Evolutionary conservation across 2,329 filamentous ascomycete genomes (phyloP).

Genomic region (Dothistroma pini): DNA sequence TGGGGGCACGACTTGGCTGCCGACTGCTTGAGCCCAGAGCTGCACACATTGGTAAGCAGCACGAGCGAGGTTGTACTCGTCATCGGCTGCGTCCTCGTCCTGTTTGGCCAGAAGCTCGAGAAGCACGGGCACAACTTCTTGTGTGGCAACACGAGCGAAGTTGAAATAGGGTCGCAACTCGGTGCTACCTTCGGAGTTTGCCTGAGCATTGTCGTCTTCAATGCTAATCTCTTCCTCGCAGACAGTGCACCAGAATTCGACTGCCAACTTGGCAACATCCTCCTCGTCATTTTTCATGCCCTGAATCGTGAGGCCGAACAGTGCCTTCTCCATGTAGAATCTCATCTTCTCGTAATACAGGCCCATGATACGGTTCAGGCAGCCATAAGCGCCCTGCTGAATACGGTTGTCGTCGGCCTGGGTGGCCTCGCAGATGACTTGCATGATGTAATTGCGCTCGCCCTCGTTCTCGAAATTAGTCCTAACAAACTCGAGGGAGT

Average conservation of each 20-base stretch:
- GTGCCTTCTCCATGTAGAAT: conserved; percentile 99
- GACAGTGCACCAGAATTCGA: conserved; percentile 99
- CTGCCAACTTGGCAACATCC: conserved; percentile 94
- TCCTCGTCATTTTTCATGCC: conserved; percentile 99
- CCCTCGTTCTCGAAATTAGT: conserved; percentile 99
- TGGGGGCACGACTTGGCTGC: conserved; percentile 74
- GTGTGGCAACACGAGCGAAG: conserved; percentile 87
- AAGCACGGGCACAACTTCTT: conserved; percentile 90
- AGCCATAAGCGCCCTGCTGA: conserved; percentile 94
- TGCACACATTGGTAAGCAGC: conserved; percentile 96
- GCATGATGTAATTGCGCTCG: conserved; percentile 99
- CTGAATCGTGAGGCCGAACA: conserved; percentile 94
- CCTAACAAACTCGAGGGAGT: conserved; percentile 94
- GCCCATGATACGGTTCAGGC: conserved; percentile 96
- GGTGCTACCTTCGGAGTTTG: conserved; percentile 67
- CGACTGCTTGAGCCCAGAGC: conserved; percentile 90
- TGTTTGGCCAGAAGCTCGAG: conserved; percentile 89
- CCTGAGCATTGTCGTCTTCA: conserved; percentile 87
- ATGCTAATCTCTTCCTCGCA: conserved; percentile 98
- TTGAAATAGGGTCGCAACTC: conserved; percentile 92
- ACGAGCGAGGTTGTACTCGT: conserved; percentile 95
- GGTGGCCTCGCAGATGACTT: conserved; percentile 98
- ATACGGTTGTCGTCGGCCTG: conserved; percentile 88
- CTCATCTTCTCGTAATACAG: conserved; percentile 99
- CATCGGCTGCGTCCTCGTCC: conserved; percentile 92